Conservation (phyloP, 768 basidiomycete species). For the Leucocoprinus sp. region DNA sequence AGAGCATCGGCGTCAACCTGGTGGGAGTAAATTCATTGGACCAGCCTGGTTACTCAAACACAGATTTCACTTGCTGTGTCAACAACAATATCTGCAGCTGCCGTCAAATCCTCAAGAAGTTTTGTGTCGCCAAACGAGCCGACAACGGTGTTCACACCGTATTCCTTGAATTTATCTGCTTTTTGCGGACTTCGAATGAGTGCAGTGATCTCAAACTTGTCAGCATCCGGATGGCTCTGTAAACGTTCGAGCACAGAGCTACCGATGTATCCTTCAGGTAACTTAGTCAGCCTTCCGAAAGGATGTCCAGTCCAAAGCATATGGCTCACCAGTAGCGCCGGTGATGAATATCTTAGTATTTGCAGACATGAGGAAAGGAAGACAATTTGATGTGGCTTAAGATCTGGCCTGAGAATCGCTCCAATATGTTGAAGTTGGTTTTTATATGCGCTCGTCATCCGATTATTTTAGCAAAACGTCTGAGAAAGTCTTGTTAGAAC, state of each 20-base stretch:
- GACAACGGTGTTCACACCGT: conserved; percentile 30
- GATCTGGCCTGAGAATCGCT: background rate
- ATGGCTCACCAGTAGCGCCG: conserved; percentile 34
- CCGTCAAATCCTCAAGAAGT: conserved; percentile 30
- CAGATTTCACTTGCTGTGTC: conserved; percentile 25
- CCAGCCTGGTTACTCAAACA: background rate
- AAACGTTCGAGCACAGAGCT: conserved; percentile 38
- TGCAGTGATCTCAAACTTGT: conserved; percentile 32
- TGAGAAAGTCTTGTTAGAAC: too few species aligned
- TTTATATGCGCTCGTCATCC: too few species aligned
- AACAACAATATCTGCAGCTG: conserved; percentile 37
- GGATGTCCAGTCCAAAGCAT: background rate
- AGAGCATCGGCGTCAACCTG: conserved; percentile 34
- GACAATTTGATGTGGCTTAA: background rate
- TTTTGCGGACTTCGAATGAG: conserved; percentile 38
- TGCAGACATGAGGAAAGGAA: conserved; percentile 12
- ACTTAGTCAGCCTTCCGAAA: background rate
- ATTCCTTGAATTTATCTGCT: conserved; percentile 31
- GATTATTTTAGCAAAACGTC: too few species aligned
- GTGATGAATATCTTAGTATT: conserved; percentile 32
- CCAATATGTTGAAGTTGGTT: too few species aligned
- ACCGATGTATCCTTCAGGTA: conserved; percentile 36
- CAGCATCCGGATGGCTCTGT: conserved; percentile 26
- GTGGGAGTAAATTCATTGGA: background rate
- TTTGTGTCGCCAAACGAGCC: conserved; percentile 33